Evolutionary conservation across 805 yeast genomes (phyloP), one percentile per base, ranked within the genome.

Genomic region (Saccharomycopsis guyanensis): DNA sequence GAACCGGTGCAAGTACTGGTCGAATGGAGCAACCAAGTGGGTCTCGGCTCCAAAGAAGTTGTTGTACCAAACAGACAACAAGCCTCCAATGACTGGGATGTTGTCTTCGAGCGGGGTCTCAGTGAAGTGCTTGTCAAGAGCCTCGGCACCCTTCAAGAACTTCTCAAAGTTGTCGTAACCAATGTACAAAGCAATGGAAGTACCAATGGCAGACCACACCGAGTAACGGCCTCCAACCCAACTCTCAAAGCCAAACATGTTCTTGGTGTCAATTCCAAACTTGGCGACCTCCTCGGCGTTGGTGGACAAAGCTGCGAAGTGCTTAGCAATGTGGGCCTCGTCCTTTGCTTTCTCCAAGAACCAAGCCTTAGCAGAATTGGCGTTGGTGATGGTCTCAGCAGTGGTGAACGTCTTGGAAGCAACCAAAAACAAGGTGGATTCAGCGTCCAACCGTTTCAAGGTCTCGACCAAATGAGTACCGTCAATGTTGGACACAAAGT

Each of bases 221-320:
- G 98, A 93, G 81, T 93, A 93, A 70, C 99, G 84, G 64, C 99
- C 99, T 63, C 99, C 99, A 55, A 93, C 99, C 98, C 98, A 93
- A 71, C 72, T 82, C 67, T 89, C 96, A 61, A 93, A 93, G 54
- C 95, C 97, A 69, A 93, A 93, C 99, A 93, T 93, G 76, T 93
- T 93, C 66, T 80, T 83, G 64, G 96, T 80, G 72, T 93, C 97
- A 57, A 93, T 93, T 62, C 99, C 99, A 60, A 93, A 93, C 71
- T 86, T 85, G 60, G 82, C 75, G 54, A 93, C 99, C 68, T 85
- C 97, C 43, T 68, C 69, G 52, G 86, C 94, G 66, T 93, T 93
- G 54, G 98, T 93, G 53, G 96, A 86, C 56, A 93, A 75, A 49
- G 98, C 98, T 59, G 82, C 98, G 63, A 93, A 93, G 75, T 93